Conservation (phyloP, 805 yeast species). For the Candida ovalis region DNA sequence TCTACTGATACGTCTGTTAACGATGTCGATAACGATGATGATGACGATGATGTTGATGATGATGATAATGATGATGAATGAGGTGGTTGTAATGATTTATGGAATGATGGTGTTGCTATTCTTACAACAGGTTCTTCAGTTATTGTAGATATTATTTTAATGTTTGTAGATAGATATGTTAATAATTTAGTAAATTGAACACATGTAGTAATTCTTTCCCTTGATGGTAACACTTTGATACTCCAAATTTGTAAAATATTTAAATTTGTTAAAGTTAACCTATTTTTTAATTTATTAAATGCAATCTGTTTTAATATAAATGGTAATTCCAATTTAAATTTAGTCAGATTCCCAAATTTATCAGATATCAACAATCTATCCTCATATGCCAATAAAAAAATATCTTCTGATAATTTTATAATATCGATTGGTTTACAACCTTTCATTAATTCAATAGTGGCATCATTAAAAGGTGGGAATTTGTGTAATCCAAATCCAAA, state of each 20-base stretch:
- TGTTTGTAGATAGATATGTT: neutral
- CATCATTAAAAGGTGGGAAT: conserved; percentile 1
- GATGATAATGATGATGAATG: too few relatives aligned
- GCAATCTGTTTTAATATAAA: neutral
- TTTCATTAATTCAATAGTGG: neutral
- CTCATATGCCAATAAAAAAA: neutral
- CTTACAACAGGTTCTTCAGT: too few relatives aligned
- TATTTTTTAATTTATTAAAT: neutral
- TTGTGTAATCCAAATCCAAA: conserved; percentile 3
- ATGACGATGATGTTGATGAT: neutral
- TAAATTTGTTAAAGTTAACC: neutral
- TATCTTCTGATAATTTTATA: neutral
- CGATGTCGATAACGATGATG: neutral
- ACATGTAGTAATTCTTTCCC: neutral
- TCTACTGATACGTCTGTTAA: neutral
- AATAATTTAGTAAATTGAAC: neutral
- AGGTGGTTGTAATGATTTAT: too few relatives aligned
- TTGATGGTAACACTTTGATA: neutral
- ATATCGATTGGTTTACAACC: neutral
- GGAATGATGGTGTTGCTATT: too few relatives aligned
- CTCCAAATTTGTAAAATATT: neutral
- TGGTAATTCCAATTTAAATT: neutral
- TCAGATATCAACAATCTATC: neutral
- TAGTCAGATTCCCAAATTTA: neutral
- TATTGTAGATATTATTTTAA: neutral